A percentile compares a stretch with the other conserved stretches of the same genome.
These are phyloP conservation scores for Emmonsia crescens DNA, from an alignment of 2,329 filamentous ascomycete genomes.

Conservation along the genomic window DNA sequence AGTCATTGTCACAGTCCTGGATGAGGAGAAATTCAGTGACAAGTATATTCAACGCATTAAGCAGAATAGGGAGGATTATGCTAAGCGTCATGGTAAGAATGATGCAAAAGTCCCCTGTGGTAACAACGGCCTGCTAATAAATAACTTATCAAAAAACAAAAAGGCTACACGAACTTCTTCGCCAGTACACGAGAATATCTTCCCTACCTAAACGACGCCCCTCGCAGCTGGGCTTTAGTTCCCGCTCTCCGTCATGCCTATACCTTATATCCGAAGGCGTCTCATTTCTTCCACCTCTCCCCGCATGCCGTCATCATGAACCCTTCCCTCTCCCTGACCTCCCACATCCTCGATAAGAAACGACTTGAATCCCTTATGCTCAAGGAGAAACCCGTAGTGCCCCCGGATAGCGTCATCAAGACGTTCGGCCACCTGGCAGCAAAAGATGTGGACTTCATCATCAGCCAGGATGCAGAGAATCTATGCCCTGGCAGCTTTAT, in stretches of 20 bases:
- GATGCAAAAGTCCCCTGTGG: background rate
- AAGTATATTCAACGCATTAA: slow-evolving; percentile 63
- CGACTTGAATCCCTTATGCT: slow-evolving; percentile 71
- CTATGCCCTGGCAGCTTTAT: slow-evolving; percentile 68
- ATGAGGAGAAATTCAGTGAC: slow-evolving; percentile 53
- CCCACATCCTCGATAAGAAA: slow-evolving; percentile 56
- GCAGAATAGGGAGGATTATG: slow-evolving; percentile 77
- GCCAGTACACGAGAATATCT: slow-evolving; percentile 63
- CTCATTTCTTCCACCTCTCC: slow-evolving; percentile 80
- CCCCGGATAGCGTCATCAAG: slow-evolving; percentile 92
- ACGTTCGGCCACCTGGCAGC: slow-evolving; percentile 76
- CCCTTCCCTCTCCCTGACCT: slow-evolving; percentile 56
- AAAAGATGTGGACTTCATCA: slow-evolving; percentile 65
- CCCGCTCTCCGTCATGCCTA: slow-evolving; percentile 84
- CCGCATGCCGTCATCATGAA: slow-evolving; percentile 84
- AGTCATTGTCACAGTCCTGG: slow-evolving; percentile 78
- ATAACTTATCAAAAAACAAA: slow-evolving; percentile 5
- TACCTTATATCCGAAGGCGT: slow-evolving; percentile 62
- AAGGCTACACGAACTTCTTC: slow-evolving; percentile 81
- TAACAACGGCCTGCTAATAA: slow-evolving; percentile 1
- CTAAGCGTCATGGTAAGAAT: slow-evolving; percentile 65
- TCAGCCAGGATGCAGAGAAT: slow-evolving; percentile 76
- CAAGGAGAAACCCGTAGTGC: slow-evolving; percentile 74
- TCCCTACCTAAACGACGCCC: slow-evolving; percentile 30
- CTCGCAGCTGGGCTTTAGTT: slow-evolving; percentile 51